Conservation (phyloP, 164 flowering plant genomes). For the Berberis vulgaris region DNA sequence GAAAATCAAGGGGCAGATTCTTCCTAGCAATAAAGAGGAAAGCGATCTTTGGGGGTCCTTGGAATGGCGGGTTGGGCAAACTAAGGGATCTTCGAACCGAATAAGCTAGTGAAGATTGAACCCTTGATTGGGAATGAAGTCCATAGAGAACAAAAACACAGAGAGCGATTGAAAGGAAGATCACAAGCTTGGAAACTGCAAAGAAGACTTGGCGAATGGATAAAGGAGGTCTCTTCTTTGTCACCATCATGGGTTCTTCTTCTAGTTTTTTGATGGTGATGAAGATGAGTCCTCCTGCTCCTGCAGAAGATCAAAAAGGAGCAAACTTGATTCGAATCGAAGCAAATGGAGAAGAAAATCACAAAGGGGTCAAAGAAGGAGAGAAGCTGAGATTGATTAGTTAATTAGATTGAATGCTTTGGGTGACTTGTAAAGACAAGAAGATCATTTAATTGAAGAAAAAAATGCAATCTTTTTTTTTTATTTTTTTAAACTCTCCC, state of each 20-base stretch:
- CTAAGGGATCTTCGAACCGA: slow-evolving; percentile 14
- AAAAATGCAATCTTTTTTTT: too few species aligned
- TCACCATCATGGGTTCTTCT: slow-evolving; percentile 14
- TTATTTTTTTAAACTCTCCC: too few species aligned
- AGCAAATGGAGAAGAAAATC: too few species aligned
- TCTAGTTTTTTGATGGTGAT: too few species aligned
- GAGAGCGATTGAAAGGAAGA: slow-evolving; percentile 28
- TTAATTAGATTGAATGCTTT: too few species aligned
- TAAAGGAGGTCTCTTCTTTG: slow-evolving; percentile 31
- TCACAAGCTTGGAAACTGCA: slow-evolving; percentile 40
- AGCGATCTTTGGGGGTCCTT: slow-evolving; percentile 61
- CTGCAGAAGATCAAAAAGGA: too few species aligned
- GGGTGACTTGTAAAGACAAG: too few species aligned
- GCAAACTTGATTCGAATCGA: too few species aligned
- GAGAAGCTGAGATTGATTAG: too few species aligned
- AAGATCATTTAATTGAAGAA: too few species aligned
- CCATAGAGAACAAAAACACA: slow-evolving; percentile 35
- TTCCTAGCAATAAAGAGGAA: slow-evolving; percentile 69
- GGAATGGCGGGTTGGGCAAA: slow-evolving; percentile 11
- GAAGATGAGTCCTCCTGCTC: too few species aligned
- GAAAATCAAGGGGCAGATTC: slow-evolving; percentile 80
- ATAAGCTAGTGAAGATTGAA: slow-evolving; percentile 11
- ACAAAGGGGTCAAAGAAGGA: too few species aligned
- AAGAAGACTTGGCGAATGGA: slow-evolving; percentile 27
- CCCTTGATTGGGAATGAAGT: slow-evolving; percentile 16